Evolutionary conservation across 2,329 filamentous ascomycete species (phyloP).

Genomic region (Ilyonectria destructans): DNA sequence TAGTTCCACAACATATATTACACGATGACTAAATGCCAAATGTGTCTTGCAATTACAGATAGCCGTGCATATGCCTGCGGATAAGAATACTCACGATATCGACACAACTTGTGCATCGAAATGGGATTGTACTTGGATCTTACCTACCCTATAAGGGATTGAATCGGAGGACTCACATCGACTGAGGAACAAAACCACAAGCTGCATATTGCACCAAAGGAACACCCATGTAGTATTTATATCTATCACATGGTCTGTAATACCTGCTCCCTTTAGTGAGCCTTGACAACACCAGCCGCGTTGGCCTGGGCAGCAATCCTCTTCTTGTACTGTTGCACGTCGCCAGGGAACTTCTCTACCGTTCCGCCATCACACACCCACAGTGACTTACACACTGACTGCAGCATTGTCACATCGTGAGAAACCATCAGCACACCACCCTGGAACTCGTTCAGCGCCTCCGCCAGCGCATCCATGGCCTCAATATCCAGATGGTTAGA

Average conservation of each 20-base stretch:
- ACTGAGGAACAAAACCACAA: not conserved
- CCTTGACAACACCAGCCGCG: conserved; percentile 86
- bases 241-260: not conserved
- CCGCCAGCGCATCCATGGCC: conserved; percentile 95
- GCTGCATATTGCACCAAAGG: not conserved
- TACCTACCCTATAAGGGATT: not conserved
- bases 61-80: too few relatives aligned
- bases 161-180: not conserved
- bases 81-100: too few relatives aligned
- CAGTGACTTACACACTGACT: conserved; percentile 93
- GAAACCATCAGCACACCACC: conserved; percentile 98
- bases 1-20: too few relatives aligned
- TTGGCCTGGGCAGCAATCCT: conserved; percentile 92
- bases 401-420: conserved; percentile 99
- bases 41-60: too few relatives aligned
- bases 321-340: conserved; percentile 98
- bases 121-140: too few relatives aligned
- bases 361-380: conserved; percentile 98
- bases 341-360: conserved; percentile 95
- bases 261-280: conserved; percentile 60
- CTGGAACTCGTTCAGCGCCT: conserved; percentile 88
- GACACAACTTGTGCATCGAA: too few relatives aligned
- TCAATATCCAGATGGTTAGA: conserved; percentile 99
- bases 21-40: too few relatives aligned
- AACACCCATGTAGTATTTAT: not conserved